Evolutionary conservation across 495 filamentous ascomycete species (phyloP).

Genomic region (Friedmanniomyces simplex): DNA sequence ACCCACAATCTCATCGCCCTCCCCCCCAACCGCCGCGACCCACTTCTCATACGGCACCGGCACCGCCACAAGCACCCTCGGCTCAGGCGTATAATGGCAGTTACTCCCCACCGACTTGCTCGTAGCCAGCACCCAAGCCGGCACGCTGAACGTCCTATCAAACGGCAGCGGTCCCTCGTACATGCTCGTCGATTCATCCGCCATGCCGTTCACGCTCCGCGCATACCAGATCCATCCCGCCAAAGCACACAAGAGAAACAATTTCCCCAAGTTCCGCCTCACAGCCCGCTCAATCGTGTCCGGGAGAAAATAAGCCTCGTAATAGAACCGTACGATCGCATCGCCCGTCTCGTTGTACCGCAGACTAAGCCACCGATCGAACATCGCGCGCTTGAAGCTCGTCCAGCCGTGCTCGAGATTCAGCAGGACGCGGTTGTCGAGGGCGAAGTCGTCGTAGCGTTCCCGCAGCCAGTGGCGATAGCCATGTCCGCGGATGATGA

Average conservation of each 20-base stretch:
- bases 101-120: too few species aligned
- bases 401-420: not conserved
- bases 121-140: too few species aligned
- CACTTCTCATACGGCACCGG: too few species aligned
- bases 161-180: too few species aligned
- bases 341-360: slow-evolving; percentile 2
- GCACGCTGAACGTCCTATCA: too few species aligned
- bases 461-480: not conserved
- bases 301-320: not conserved
- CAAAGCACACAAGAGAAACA: not conserved
- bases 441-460: slow-evolving; percentile 3
- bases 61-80: too few species aligned
- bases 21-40: too few species aligned
- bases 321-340: not conserved
- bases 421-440: not conserved
- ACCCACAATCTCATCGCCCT: too few species aligned
- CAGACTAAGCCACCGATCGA: not conserved
- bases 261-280: not conserved
- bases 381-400: not conserved
- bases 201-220: too few species aligned
- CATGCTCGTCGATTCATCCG: too few species aligned
- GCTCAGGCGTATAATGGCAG: too few species aligned
- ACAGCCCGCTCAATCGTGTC: not conserved
- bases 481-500: not conserved
- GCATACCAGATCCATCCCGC: not conserved